A percentile compares a stretch with the other conserved stretches of the same genome.
Conservation (phyloP, 2,329 filamentous ascomycete genomes). For the Penicillium sp. region DNA sequence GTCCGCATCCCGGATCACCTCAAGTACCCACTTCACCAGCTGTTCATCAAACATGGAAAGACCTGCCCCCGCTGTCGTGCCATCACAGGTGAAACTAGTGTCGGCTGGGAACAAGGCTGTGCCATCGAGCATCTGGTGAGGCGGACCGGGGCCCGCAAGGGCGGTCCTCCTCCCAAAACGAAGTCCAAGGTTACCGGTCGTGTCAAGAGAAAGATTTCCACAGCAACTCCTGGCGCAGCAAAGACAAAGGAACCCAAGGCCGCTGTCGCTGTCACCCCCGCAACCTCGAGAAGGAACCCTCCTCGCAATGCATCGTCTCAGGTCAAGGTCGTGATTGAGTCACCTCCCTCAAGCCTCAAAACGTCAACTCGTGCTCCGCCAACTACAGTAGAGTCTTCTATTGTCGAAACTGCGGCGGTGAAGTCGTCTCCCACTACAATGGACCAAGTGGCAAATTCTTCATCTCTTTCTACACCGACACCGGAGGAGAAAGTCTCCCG, state of each 20-base stretch:
- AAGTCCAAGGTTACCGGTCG: not conserved
- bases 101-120: constrained; percentile 63
- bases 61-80: constrained; percentile 60
- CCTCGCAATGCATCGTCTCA: not conserved
- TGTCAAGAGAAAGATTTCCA: not conserved
- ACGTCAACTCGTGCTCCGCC: not conserved
- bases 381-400: not conserved
- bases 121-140: constrained; percentile 63
- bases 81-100: constrained; percentile 59
- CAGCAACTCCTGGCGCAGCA: not conserved
- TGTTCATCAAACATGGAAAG: constrained; percentile 63
- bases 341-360: not conserved
- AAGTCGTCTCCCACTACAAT: not conserved
- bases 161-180: not conserved
- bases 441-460: not conserved
- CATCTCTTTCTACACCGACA: not conserved
- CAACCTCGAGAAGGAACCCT: not conserved
- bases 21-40: constrained; percentile 62
- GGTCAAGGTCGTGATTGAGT: not conserved
- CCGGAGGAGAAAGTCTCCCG: not conserved
- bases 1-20: constrained; percentile 60
- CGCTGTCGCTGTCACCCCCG: not conserved
- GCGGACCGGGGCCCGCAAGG: constrained; percentile 53
- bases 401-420: not conserved
- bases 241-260: constrained; percentile 2